These are phyloP conservation scores for Cupressus sempervirens DNA, from an alignment of 75 land plant species.

Conservation along the genomic window DNA sequence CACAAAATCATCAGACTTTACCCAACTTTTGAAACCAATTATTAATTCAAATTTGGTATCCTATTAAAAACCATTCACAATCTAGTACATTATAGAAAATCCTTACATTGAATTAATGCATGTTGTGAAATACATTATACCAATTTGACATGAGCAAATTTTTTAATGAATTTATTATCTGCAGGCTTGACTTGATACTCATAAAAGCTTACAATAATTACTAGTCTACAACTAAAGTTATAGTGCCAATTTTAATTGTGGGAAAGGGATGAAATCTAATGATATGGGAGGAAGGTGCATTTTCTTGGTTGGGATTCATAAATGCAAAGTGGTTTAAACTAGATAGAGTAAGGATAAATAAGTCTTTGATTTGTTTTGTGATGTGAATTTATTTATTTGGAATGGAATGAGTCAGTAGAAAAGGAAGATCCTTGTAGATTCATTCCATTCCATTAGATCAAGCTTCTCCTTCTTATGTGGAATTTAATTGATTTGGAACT, in stretches of 20 bases:
- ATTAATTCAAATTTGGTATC: not conserved
- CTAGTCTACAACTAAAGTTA: not conserved
- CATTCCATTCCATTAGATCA: not conserved
- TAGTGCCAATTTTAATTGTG: not conserved
- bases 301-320: not conserved
- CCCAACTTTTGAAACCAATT: not conserved
- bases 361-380: not conserved
- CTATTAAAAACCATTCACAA: not conserved
- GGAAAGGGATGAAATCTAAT: too few species aligned
- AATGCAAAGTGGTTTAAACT: too few species aligned
- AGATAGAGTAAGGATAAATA: too few species aligned
- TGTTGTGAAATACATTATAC: not conserved
- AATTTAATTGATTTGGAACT: not conserved
- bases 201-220: not conserved
- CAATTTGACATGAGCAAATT: not conserved
- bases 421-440: not conserved
- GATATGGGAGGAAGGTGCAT: not conserved
- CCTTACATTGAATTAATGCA: not conserved
- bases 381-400: not conserved
- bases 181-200: not conserved
- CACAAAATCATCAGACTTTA: slow-evolving; percentile 30
- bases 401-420: not conserved
- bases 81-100: not conserved
- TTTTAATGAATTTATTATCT: not conserved
- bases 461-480: not conserved